phyloP scores from a whole-genome alignment of 495 filamentous ascomycete genomes.

The Parachaetomium inaequale region DNA sequence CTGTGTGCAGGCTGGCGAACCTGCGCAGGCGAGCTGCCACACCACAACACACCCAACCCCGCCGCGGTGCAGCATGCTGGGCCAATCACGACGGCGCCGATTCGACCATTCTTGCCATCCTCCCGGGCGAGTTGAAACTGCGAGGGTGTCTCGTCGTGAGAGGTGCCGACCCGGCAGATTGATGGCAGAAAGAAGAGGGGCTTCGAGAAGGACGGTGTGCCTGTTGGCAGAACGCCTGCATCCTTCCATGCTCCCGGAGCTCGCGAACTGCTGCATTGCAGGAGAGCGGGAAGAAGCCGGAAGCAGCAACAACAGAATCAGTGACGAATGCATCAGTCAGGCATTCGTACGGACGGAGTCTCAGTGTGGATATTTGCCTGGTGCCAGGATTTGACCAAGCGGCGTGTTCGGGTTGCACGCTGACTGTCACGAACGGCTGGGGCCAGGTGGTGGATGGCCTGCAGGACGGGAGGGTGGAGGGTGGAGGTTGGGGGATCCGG shows the following conservation, averaged over 20 bases:
- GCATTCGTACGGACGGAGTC: not conserved
- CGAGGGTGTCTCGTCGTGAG: slow-evolving; percentile 22
- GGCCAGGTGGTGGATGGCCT: slow-evolving; percentile 4
- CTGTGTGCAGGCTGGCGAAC: slow-evolving; percentile 20
- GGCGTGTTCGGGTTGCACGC: not conserved
- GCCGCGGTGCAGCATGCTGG: slow-evolving; percentile 26
- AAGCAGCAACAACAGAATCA: not conserved
- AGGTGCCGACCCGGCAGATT: slow-evolving; percentile 14
- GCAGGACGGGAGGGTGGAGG: no score
- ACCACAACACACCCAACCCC: slow-evolving; percentile 26
- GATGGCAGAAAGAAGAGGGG: slow-evolving; percentile 10
- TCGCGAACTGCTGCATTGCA: not conserved
- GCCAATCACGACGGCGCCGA: slow-evolving; percentile 32
- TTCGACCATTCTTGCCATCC: slow-evolving; percentile 21
- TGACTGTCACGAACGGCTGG: slow-evolving; percentile 10
- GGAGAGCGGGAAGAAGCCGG: not conserved
- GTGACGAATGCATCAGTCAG: not conserved
- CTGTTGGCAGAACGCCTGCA: not conserved
- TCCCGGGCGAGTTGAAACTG: slow-evolving; percentile 32
- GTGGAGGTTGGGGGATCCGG: slow-evolving; percentile 10
- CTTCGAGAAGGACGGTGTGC: slow-evolving; percentile 1
- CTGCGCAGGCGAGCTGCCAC: slow-evolving; percentile 33
- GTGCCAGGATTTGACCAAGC: not conserved
- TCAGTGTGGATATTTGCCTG: not conserved
- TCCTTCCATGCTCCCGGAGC: not conserved